Conservation (phyloP, 306 rosid species). For the Ziziphus jujuba region DNA sequence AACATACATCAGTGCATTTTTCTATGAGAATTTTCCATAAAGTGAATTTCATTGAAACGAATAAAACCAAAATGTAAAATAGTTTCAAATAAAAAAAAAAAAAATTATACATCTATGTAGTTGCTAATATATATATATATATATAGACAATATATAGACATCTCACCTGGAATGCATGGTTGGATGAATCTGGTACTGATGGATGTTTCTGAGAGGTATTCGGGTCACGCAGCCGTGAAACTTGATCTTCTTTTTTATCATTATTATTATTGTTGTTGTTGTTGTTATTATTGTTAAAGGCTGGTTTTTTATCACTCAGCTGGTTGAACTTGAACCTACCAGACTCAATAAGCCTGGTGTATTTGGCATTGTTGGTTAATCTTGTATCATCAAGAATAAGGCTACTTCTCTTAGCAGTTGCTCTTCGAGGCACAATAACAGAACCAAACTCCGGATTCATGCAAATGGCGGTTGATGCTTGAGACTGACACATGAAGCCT, state of each 20-base stretch:
- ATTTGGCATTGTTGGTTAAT: conserved; percentile 41
- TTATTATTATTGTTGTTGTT: neutral
- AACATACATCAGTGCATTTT: no score
- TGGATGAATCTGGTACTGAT: conserved; percentile 12
- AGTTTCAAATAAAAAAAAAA: no score
- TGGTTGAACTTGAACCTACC: conserved; percentile 12
- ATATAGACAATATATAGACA: neutral
- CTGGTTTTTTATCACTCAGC: neutral
- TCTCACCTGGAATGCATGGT: conserved; percentile 64
- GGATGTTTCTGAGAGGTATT: conserved; percentile 38
- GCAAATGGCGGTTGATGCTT: conserved; percentile 74
- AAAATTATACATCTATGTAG: no score
- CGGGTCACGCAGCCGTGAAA: conserved; percentile 5
- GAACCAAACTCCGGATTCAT: conserved; percentile 52
- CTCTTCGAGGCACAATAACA: conserved; percentile 47
- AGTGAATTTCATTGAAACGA: no score
- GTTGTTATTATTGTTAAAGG: conserved; percentile 27
- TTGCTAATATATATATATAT: no score
- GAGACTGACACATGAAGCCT: conserved; percentile 80
- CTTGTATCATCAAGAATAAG: conserved; percentile 30
- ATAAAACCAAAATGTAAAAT: no score
- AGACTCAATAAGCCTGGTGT: conserved; percentile 62
- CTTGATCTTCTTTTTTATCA: conserved; percentile 15
- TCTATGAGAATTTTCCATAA: no score
- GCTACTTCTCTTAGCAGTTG: conserved; percentile 12